Evolutionary conservation across 2,329 filamentous ascomycete genomes (phyloP).

Genomic region (Helicocarpus griseus): DNA sequence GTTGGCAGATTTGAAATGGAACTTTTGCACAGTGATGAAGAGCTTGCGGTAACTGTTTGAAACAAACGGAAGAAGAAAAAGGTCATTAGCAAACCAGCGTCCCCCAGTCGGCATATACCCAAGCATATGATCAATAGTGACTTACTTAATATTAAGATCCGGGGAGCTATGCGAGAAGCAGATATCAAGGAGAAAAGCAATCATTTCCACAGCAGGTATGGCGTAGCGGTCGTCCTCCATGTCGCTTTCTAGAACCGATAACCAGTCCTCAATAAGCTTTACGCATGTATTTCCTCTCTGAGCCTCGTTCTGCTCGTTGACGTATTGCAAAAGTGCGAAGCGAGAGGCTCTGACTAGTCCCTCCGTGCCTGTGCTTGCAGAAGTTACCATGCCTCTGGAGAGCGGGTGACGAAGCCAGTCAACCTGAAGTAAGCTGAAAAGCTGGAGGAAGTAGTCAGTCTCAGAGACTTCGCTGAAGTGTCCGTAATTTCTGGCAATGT

Average conservation of each 20-base stretch:
- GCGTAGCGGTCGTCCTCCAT: conserved; percentile 58
- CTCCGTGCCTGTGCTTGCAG: conserved; percentile 36
- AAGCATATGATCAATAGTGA: neutral
- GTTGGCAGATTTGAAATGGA: conserved; percentile 74
- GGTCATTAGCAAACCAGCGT: neutral
- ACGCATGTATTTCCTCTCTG: conserved; percentile 31
- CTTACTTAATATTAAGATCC: conserved; percentile 35
- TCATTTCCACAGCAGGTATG: conserved; percentile 65
- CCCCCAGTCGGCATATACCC: neutral
- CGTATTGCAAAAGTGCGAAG: conserved; percentile 30
- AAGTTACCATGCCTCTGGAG: conserved; percentile 35
- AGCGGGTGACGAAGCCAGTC: conserved; percentile 30
- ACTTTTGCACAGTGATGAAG: conserved; percentile 63
- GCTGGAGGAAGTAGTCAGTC: conserved; percentile 32
- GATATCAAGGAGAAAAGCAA: conserved; percentile 66
- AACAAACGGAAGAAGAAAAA: neutral
- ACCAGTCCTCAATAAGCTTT: conserved; percentile 42
- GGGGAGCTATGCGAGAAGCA: conserved; percentile 28
- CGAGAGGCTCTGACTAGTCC: conserved; percentile 34
- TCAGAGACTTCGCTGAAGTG: conserved; percentile 38
- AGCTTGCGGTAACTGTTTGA: conserved; percentile 45
- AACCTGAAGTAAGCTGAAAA: conserved; percentile 27
- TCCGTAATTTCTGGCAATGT: conserved; percentile 26
- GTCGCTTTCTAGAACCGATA: conserved; percentile 44
- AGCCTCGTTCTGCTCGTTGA: conserved; percentile 17